A percentile compares a stretch with the other conserved stretches of the same genome.
phyloP scores from a whole-genome alignment of 2,329 filamentous ascomycete species.

The Monilinia laxa region DNA sequence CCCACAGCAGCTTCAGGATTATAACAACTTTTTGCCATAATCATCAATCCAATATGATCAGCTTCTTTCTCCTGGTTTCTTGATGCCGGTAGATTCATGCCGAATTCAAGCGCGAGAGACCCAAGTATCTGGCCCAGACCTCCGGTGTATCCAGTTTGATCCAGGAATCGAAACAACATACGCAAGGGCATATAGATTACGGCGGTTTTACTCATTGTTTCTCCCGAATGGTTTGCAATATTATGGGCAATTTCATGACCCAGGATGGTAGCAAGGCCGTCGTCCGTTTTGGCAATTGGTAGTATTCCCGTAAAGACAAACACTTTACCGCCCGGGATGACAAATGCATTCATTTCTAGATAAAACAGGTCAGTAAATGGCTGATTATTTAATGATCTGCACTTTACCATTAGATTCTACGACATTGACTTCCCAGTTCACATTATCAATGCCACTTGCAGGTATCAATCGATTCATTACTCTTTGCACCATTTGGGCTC shows the following conservation, averaged over 20 bases:
- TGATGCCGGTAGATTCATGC: conserved; percentile 67
- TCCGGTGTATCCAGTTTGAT: conserved; percentile 31
- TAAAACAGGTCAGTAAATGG: background rate
- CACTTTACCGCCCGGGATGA: conserved; percentile 75
- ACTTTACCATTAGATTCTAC: conserved; percentile 60
- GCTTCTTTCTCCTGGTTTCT: conserved; percentile 74
- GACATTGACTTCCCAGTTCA: conserved; percentile 69
- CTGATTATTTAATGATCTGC: background rate
- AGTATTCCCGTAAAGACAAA: conserved; percentile 76
- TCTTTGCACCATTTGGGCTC: conserved; percentile 55
- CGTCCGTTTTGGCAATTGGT: conserved; percentile 63
- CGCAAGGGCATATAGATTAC: conserved; percentile 43
- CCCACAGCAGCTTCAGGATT: conserved; percentile 64
- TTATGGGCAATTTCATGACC: conserved; percentile 81
- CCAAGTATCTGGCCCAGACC: conserved; percentile 35
- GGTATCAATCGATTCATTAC: conserved; percentile 68
- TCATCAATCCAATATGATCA: conserved; percentile 77
- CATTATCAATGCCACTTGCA: conserved; percentile 59
- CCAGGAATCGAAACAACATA: conserved; percentile 42
- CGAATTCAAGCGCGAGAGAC: conserved; percentile 50
- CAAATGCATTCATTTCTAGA: conserved; percentile 65
- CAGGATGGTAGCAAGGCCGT: conserved; percentile 71
- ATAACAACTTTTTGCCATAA: conserved; percentile 81
- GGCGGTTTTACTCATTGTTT: conserved; percentile 51
- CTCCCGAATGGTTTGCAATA: conserved; percentile 65